Evolutionary conservation across 129 eudicot species (phyloP), one percentile per base, ranked within the genome.

Genomic region (Flaveria trinervia): DNA sequence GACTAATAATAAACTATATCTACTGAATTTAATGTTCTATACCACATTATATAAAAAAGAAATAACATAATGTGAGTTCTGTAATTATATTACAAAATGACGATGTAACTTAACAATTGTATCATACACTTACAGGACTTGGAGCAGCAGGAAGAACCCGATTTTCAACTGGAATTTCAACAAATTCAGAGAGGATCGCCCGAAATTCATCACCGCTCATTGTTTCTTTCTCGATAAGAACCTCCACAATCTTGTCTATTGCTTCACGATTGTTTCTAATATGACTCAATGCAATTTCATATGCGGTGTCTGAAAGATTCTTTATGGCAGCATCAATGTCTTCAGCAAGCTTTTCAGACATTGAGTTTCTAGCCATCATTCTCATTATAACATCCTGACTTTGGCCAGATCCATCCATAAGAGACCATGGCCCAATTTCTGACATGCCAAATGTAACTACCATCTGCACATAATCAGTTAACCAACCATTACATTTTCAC

Each of bases 341-440:
- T 77, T 86, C 96, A 0, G 98, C 98, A 5, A 94, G 93, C 83
- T 62, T 91, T 62, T 94, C 98, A 1, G 98, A 94, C 98, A 94
- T 94, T 0, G 97, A 91, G 70, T 94, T 94, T 72, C 98, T 84
- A 0, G 98, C 98, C 98, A 94, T 94, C 98, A 94, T 94, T 89
- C 98, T 85, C 98, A 94, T 91, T 52, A 94, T 91, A 39, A 94
- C 90, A 65, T 94, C 98, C 28, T 74, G 83, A 60, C 96, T 91
- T 79, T 94, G 98, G 52, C 83, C 93, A 4, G 97, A 81, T 16
- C 94, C 81, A 65, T 94, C 98, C 97, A 94, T 91, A 20, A 94
- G 92, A 17, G 98, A 94, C 98, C 99, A 94, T 49, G 99, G 99
- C 2, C 99, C 98, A 6, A 93, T 80, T 28, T 90, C 98, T 7